A percentile compares a stretch with the other conserved stretches of the same genome.
These are phyloP conservation scores for Rhodofomes roseus DNA, from an alignment of 1,284 basidiomycete species.

Conservation along the genomic window DNA sequence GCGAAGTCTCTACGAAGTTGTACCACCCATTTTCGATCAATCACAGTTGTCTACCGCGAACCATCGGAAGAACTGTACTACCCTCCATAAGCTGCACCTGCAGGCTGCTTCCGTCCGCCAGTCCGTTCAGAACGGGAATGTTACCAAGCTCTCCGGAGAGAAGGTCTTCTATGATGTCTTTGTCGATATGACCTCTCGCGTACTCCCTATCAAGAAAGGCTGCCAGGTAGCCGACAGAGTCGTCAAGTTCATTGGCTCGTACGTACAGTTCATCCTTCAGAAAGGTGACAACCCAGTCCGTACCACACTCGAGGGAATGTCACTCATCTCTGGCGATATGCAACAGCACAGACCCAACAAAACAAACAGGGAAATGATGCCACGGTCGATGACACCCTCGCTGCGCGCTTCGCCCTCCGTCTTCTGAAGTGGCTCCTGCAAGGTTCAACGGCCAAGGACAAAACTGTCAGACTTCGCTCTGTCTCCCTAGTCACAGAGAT, in stretches of 20 bases:
- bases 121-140: conserved; percentile 39
- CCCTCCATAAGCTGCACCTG: conserved; percentile 75
- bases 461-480: conserved; percentile 77
- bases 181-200: conserved; percentile 31
- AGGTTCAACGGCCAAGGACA: conserved; percentile 87
- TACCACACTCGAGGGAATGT: not conserved
- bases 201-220: conserved; percentile 2
- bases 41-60: conserved; percentile 77
- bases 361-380: not conserved
- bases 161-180: conserved; percentile 71
- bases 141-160: conserved; percentile 68
- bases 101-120: conserved; percentile 57
- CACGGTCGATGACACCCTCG: not conserved
- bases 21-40: conserved; percentile 62
- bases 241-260: conserved; percentile 80
- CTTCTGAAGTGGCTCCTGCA: conserved; percentile 77
- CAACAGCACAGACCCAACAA: not conserved
- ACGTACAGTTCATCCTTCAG: conserved; percentile 71
- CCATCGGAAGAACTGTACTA: conserved; percentile 85
- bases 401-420: conserved; percentile 67
- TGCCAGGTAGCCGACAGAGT: not conserved
- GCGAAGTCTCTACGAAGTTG: not conserved
- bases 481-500: conserved; percentile 74
- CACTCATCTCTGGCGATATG: not conserved
- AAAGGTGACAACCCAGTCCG: conserved; percentile 46